Base-by-base conservation (phyloP, 805 yeast species). In the Jamesozyma piceae region DNA sequence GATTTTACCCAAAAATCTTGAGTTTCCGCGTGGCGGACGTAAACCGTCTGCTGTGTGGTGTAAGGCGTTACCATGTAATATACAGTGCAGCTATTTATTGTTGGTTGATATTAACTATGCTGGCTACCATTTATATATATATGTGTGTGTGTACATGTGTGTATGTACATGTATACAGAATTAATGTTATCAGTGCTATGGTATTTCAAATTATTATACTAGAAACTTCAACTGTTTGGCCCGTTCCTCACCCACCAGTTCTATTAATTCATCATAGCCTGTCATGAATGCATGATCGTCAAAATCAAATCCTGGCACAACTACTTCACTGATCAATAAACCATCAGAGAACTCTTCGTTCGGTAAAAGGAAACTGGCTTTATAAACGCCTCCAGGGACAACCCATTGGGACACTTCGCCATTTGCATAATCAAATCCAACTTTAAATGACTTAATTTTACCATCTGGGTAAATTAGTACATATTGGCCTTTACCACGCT, bases 321-420 rank as follows among this genome's bases (percentile, higher is more conserved):
- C 81, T 18, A 76, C 76, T 49, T 75, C 79, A 52, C 78, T 73
- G 35, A 74, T 73, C 42, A 73, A 55, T 24, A 75, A 49, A 35
- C 73, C 75, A 27, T 67, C 60, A 17, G 51, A 51, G 26, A 60
- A 52, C 30, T 58, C 69, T 5, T 50, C 60, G 34, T 63, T 52
- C n/a, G 74, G 73, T 3, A 68, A 35, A 20, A 74, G 42, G 50
- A 72, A 76, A 38, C 77, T 71, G 4, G 80, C 79, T 52, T 76
- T 76, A 61, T 71, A 76, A 17, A 71, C 74, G 11, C 73, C 79
- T 1, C 79, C 77, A 10, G 77, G 78, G n/a, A 76, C 80, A 5
- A 76, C 78, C 80, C 80, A 76, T 54, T 76, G 82, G 35, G 72
- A 63, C 4, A 70, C 62, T 52, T 75, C 78, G 5, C 78, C 78